Base-by-base conservation (phyloP, 805 yeast genomes). In the Candida maris region DNA sequence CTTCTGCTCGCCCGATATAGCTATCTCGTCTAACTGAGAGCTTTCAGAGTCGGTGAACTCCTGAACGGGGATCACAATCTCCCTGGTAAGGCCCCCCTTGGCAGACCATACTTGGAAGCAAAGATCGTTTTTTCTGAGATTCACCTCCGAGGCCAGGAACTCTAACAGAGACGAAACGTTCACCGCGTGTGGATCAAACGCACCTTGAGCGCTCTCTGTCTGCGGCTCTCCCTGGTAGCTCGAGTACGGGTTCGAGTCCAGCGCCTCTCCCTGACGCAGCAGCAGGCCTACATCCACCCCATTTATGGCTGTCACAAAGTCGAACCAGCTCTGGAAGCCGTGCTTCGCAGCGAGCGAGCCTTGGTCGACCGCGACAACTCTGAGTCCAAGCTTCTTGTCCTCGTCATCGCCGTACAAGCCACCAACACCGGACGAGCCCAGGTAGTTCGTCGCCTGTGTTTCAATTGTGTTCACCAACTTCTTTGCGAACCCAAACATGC, bases 271-370 rank as follows among this genome's bases (percentile, higher is more conserved):
- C 39, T 19, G 67, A 46, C 13, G 34, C 6, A 53, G 18, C 24
- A 53, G 52, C 0, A 49, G 33, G 4, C 69, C 66, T 16, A 79
- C 51, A 14, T 82, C 84, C 45, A 75, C 81, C 30, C 85, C 86
- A 49, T 91, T 85, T 38, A 88, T 66, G 1, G 84, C 82, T n/a
- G 87, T 71, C 23, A 91, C 77, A 56, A 72, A 91, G 57, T 91
- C 98, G 54, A 91, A 93, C 77, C 86, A 83, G 7, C 93, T 70
- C 59, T 88, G 94, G 19, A 93, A 57, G 3, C 83, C 85, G 17
- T 68, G 64, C 19, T 62, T 67, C 6, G 61, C 58, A 12, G 74
- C 81, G 10, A 64, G 60, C 0, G 83, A 74, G 35, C 59, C 62
- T 21, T 60, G 56, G 24, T 61, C 65, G 2, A 76, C 75, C 19